Evolutionary conservation across 257 asterid species (phyloP).

Genomic region (Oldenlandia corymbosa): DNA sequence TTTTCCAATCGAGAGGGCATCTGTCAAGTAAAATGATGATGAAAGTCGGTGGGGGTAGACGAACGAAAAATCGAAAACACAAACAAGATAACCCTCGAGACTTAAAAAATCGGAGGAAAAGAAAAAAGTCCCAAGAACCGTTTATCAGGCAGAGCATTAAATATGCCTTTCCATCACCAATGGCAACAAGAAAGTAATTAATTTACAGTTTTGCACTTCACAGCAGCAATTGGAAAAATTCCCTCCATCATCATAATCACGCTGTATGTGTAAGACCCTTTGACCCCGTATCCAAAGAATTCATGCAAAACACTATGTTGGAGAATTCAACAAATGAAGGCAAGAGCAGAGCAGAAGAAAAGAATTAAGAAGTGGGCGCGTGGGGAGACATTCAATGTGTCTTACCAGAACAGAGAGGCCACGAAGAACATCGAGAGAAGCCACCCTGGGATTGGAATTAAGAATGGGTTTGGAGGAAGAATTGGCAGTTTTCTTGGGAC

Average conservation of each 20-base stretch:
- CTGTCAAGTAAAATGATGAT: not conserved
- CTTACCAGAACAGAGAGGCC: slow-evolving; percentile 73
- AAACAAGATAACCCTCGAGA: not conserved
- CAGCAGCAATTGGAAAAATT: not conserved
- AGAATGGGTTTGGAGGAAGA: not conserved
- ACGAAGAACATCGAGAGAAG: slow-evolving; percentile 68
- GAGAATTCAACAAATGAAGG: no score
- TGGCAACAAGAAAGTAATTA: no score
- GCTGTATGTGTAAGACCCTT: no score
- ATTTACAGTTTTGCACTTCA: no score
- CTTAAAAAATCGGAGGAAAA: not conserved
- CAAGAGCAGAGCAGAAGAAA: not conserved
- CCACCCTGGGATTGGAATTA: slow-evolving; percentile 38
- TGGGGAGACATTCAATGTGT: no score
- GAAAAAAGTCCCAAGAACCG: not conserved
- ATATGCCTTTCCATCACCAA: no score
- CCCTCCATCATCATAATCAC: not conserved
- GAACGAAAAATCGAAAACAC: not conserved
- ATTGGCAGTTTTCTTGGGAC: slow-evolving; percentile 13
- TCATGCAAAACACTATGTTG: no score
- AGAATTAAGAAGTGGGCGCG: no score
- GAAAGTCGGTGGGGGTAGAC: no score
- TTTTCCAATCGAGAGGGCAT: not conserved
- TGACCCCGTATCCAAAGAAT: not conserved
- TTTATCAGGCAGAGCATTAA: no score